phyloP scores from a whole-genome alignment of 2,329 filamentous ascomycete species.

The Phyllosticta ampelicida region DNA sequence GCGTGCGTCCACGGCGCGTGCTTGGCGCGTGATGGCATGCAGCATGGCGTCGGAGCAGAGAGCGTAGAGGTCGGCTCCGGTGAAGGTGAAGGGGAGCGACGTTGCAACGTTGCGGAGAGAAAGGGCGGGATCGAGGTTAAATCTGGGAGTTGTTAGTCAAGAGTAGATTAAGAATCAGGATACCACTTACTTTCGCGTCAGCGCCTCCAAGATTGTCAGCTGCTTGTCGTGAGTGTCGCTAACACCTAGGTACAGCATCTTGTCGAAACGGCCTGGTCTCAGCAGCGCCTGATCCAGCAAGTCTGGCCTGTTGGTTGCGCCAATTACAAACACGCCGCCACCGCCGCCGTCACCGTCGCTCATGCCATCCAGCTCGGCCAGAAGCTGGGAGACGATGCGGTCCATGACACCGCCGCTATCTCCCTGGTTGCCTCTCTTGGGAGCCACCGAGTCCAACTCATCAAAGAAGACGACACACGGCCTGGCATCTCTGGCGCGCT shows the following conservation, averaged over 20 bases:
- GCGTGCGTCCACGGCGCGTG: conserved; percentile 71
- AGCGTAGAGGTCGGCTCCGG: conserved; percentile 93
- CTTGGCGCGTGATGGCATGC: conserved; percentile 90
- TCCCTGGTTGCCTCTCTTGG: conserved; percentile 92
- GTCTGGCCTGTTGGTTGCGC: conserved; percentile 90
- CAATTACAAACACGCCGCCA: conserved; percentile 90
- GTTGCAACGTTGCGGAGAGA: conserved; percentile 66
- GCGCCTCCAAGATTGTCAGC: conserved; percentile 80
- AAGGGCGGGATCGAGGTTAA: conserved; percentile 69
- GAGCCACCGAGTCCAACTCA: conserved; percentile 84
- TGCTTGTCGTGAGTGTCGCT: conserved; percentile 97
- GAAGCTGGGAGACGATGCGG: conserved; percentile 84
- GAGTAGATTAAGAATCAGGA: conserved; percentile 4
- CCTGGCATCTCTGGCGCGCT: conserved; percentile 71
- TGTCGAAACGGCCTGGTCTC: conserved; percentile 86
- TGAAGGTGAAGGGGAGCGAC: conserved; percentile 85
- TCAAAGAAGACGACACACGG: conserved; percentile 93
- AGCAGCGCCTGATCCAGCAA: conserved; percentile 82
- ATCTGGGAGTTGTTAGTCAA: conserved; percentile 41
- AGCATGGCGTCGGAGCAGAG: conserved; percentile 98
- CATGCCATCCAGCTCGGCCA: conserved; percentile 96
- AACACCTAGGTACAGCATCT: conserved; percentile 95
- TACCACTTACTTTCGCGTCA: conserved; percentile 77
- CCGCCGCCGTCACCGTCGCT: conserved; percentile 70
- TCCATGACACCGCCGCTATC: conserved; percentile 98